Evolutionary conservation across 371 early-diverging fungal genomes (phyloP).

Genomic region (Mortierella sp.): DNA sequence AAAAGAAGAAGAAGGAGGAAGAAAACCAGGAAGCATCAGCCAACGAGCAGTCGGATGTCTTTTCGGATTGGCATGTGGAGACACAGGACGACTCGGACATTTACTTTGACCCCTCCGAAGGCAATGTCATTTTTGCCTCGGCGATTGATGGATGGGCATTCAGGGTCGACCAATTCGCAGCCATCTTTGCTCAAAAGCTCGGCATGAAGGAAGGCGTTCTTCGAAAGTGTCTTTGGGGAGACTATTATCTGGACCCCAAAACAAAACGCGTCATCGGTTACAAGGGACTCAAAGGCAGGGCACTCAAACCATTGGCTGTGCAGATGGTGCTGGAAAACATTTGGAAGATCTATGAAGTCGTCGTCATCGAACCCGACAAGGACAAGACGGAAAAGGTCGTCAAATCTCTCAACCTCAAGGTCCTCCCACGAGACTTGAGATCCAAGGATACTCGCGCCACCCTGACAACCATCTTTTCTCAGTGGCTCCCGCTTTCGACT

Average conservation of each 20-base stretch:
- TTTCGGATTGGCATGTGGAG: conserved; percentile 85
- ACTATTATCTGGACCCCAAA: conserved; percentile 95
- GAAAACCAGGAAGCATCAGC: conserved; percentile 56
- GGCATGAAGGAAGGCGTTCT: conserved; percentile 83
- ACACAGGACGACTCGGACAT: conserved; percentile 92
- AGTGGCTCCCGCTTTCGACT: conserved; percentile 86
- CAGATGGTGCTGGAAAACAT: conserved; percentile 95
- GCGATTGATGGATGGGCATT: conserved; percentile 99
- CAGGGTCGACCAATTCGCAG: conserved; percentile 91
- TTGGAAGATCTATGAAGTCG: conserved; percentile 94
- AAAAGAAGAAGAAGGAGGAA: conserved; percentile 51
- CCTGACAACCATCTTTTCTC: conserved; percentile 81
- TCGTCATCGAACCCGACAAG: conserved; percentile 74
- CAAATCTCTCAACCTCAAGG: conserved; percentile 83
- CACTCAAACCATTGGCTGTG: conserved; percentile 93
- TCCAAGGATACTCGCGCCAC: conserved; percentile 86
- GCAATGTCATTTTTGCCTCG: conserved; percentile 96
- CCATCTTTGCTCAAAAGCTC: conserved; percentile 89
- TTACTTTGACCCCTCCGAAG: conserved; percentile 93
- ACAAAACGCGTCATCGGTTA: conserved; percentile 88
- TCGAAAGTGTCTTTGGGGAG: conserved; percentile 93
- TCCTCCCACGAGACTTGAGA: conserved; percentile 87
- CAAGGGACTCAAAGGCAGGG: conserved; percentile 85
- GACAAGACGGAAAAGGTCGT: conserved; percentile 95
- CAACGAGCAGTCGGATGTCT: conserved; percentile 53